These are phyloP conservation scores for Neopestalotiopsis sp. DNA, from an alignment of 2,329 filamentous ascomycete genomes.

Conservation along the genomic window DNA sequence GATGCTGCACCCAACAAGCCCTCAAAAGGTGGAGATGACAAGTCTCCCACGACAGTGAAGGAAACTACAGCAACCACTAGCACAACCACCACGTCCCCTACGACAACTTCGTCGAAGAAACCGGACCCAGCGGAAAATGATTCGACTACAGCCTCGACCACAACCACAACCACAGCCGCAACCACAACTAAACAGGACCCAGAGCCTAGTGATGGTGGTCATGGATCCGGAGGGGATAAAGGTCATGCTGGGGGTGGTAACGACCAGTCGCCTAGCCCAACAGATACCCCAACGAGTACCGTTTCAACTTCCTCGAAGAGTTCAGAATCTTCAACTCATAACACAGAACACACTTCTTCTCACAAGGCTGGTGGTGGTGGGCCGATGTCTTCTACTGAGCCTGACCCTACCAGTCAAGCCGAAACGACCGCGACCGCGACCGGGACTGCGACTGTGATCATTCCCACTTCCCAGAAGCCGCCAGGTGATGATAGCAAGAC, in stretches of 20 bases:
- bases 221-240: not conserved
- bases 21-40: not conserved
- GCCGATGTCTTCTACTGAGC: not conserved
- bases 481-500: not conserved
- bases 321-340: not conserved
- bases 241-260: not conserved
- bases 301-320: not conserved
- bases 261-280: not conserved
- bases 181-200: not conserved
- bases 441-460: not conserved
- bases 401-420: not conserved
- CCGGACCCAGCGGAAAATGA: not conserved
- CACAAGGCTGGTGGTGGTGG: not conserved
- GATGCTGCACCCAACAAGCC: not conserved
- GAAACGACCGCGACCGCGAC: too few species aligned
- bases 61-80: not conserved
- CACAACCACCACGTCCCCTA: not conserved
- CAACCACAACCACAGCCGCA: too few species aligned
- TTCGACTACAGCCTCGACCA: too few species aligned
- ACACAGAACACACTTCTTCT: not conserved
- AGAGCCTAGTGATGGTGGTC: not conserved
- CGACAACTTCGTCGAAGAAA: not conserved
- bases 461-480: not conserved
- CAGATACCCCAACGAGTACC: not conserved
- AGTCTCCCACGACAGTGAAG: not conserved